Percentiles rank a stretch among this genome's conserved stretches.
phyloP scores from a whole-genome alignment of 129 eudicot genomes.

The Pittosporum tobira region DNA sequence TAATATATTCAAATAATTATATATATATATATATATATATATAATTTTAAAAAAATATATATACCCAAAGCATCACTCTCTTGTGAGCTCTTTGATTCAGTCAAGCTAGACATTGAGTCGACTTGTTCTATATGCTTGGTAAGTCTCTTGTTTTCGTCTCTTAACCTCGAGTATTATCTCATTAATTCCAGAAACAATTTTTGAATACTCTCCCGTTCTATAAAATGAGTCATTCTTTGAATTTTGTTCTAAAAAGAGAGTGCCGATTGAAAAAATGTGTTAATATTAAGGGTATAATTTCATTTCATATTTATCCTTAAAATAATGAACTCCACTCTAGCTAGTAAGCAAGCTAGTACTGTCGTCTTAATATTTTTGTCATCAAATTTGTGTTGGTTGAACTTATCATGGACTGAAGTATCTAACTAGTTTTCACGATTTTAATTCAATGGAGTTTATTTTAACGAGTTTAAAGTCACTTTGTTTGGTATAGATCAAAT shows the following conservation, averaged over 20 bases:
- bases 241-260: too few relatives aligned
- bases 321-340: too few relatives aligned
- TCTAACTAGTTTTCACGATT: neutral
- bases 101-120: conserved; percentile 75
- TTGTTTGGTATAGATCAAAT: neutral
- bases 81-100: conserved; percentile 76
- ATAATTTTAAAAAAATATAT: too few relatives aligned
- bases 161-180: conserved; percentile 4
- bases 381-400: neutral
- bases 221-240: too few relatives aligned
- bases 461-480: too few relatives aligned
- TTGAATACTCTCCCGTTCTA: too few relatives aligned
- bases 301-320: too few relatives aligned
- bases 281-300: too few relatives aligned
- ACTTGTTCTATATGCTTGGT: conserved; percentile 96
- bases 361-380: neutral
- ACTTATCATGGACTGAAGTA: neutral
- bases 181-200: too few relatives aligned
- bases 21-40: too few relatives aligned
- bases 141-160: conserved; percentile 16
- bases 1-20: too few relatives aligned
- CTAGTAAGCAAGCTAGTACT: neutral
- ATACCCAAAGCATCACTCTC: conserved; percentile 76
- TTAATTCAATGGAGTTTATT: neutral
- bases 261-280: too few relatives aligned